A percentile compares a stretch with the other conserved stretches of the same genome.
phyloP scores from a whole-genome alignment of 2,329 filamentous ascomycete genomes.

The Aspergillus sp. region DNA sequence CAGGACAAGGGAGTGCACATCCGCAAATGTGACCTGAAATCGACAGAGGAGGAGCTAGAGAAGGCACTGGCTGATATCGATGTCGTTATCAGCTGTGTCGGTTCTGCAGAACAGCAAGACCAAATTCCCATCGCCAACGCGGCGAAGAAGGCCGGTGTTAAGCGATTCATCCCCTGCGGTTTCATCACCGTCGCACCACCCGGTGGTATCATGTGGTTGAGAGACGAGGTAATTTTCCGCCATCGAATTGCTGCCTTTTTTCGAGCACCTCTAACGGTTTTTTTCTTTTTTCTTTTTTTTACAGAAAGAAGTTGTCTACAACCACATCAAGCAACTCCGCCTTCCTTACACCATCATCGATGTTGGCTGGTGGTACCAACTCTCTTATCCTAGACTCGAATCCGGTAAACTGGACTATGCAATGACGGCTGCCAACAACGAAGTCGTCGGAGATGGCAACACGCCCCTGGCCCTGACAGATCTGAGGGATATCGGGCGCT shows the following conservation, averaged over 20 bases:
- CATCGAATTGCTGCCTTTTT: background rate
- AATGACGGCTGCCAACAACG: slow-evolving; percentile 33
- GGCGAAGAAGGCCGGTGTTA: slow-evolving; percentile 50
- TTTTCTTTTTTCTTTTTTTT: background rate
- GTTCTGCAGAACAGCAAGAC: slow-evolving; percentile 34
- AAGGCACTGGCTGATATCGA: slow-evolving; percentile 45
- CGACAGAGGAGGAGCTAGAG: slow-evolving; percentile 43
- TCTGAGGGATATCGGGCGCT: slow-evolving; percentile 54
- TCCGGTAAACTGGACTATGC: slow-evolving; percentile 49
- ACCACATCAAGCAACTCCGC: slow-evolving; percentile 48
- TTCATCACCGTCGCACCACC: slow-evolving; percentile 50
- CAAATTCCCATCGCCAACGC: slow-evolving; percentile 51
- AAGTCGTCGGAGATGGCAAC: slow-evolving; percentile 49
- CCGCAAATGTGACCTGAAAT: slow-evolving; percentile 45
- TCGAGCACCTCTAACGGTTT: background rate
- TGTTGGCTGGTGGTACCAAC: slow-evolving; percentile 60
- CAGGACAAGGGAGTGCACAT: slow-evolving; percentile 46
- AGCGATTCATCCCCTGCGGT: slow-evolving; percentile 54
- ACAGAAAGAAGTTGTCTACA: slow-evolving; percentile 53
- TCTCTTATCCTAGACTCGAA: slow-evolving; percentile 46
- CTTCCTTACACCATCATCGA: slow-evolving; percentile 60
- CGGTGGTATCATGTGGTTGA: slow-evolving; percentile 45
- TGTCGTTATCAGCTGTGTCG: slow-evolving; percentile 47
- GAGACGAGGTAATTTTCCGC: slow-evolving; percentile 36
- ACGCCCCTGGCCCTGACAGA: slow-evolving; percentile 48